Evolutionary conservation across 2,329 filamentous ascomycete genomes (phyloP).

Genomic region (Talaromyces amestolkiae): DNA sequence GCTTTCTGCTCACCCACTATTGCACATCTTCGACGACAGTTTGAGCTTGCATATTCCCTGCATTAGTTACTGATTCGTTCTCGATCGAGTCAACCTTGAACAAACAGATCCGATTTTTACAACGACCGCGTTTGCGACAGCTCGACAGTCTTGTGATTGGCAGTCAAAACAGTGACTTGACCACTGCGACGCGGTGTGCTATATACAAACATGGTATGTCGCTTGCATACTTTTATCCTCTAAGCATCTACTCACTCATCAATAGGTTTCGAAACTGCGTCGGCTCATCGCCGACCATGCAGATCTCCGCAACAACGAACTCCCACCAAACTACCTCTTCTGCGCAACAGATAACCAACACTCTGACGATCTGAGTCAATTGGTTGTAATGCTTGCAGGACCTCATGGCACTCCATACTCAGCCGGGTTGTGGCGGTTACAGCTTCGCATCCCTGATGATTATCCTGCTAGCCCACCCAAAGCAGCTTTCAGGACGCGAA

Average conservation of each 20-base stretch:
- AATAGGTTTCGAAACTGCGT: slow-evolving; percentile 46
- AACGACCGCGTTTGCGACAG: not conserved
- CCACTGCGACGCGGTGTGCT: not conserved
- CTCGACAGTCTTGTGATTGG: not conserved
- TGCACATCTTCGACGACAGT: not conserved
- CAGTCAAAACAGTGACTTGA: not conserved
- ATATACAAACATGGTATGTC: not conserved
- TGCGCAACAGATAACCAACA: slow-evolving; percentile 40
- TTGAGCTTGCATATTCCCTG: not conserved
- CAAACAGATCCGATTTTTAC: not conserved
- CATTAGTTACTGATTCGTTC: not conserved
- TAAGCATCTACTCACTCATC: not conserved
- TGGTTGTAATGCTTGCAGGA: slow-evolving; percentile 59
- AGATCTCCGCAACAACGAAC: slow-evolving; percentile 52
- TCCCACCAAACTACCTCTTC: slow-evolving; percentile 63
- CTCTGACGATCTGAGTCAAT: slow-evolving; percentile 55
- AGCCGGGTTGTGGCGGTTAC: slow-evolving; percentile 58
- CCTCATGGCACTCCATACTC: slow-evolving; percentile 61
- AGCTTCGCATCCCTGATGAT: slow-evolving; percentile 58
- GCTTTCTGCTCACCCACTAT: not conserved
- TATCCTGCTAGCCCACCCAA: slow-evolving; percentile 53
- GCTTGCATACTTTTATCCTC: not conserved
- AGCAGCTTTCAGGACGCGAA: slow-evolving; percentile 59
- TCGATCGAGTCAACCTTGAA: not conserved
- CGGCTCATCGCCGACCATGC: slow-evolving; percentile 61